Evolutionary conservation across 1,139 yeast genomes (phyloP).

Genomic region (Hanseniaspora sp.): DNA sequence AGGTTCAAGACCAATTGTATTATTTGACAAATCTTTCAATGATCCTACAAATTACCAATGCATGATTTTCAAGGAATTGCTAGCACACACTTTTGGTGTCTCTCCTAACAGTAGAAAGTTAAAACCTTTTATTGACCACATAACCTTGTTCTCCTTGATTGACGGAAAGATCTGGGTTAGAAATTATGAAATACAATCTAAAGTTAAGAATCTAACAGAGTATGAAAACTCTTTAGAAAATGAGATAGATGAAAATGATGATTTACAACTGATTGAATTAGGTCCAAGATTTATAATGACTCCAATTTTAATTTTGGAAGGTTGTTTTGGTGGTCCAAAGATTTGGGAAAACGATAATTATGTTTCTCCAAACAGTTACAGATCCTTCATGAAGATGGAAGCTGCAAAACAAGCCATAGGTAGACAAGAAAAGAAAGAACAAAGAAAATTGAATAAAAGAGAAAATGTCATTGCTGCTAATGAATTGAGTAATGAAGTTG

Average conservation of each 20-base stretch:
- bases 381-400: constrained; percentile 76
- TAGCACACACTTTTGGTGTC: constrained; percentile 82
- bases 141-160: constrained; percentile 80
- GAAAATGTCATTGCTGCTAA: constrained; percentile 66
- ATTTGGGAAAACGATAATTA: constrained; percentile 93
- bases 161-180: constrained; percentile 94
- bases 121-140: constrained; percentile 92
- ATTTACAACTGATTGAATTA: constrained; percentile 74
- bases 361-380: constrained; percentile 87
- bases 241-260: constrained; percentile 29
- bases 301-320: constrained; percentile 82
- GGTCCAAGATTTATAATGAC: constrained; percentile 97
- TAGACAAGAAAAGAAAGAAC: constrained; percentile 58
- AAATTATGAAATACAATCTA: constrained; percentile 83
- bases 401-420: constrained; percentile 70
- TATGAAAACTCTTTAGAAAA: constrained; percentile 29
- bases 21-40: constrained; percentile 75
- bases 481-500: constrained; percentile 70
- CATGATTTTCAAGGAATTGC: constrained; percentile 70
- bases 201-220: constrained; percentile 42
- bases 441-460: constrained; percentile 64
- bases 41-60: constrained; percentile 46
- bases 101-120: constrained; percentile 92
- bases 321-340: constrained; percentile 96
- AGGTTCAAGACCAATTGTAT: constrained; percentile 91